Evolutionary conservation across 1,139 yeast genomes (phyloP).

Genomic region (Hanseniaspora uvarum): DNA sequence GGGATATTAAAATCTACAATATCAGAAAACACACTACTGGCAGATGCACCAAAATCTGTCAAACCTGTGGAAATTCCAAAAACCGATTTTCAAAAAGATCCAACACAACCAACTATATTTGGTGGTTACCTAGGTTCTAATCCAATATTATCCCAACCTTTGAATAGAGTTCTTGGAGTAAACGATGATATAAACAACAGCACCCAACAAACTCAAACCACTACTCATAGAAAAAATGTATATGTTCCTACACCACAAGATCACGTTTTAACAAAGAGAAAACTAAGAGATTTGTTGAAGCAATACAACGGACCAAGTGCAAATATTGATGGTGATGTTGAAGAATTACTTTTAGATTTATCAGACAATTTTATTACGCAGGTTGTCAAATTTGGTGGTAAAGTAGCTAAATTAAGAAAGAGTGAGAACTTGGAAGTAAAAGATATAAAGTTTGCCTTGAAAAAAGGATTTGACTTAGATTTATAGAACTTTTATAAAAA

Average conservation of each 20-base stretch:
- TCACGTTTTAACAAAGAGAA: constrained; percentile 77
- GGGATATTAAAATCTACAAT: constrained; percentile 55
- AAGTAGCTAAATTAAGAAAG: constrained; percentile 87
- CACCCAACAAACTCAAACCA: constrained; percentile 36
- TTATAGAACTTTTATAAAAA: neutral
- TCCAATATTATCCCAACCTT: constrained; percentile 34
- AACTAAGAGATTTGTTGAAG: constrained; percentile 73
- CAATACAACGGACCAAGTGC: constrained; percentile 82
- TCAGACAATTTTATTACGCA: constrained; percentile 92
- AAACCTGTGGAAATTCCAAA: constrained; percentile 1
- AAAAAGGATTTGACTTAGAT: constrained; percentile 35
- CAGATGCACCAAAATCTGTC: constrained; percentile 38
- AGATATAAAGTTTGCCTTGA: constrained; percentile 85
- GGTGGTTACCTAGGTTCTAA: constrained; percentile 16
- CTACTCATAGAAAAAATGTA: constrained; percentile 47
- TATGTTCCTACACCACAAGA: constrained; percentile 75
- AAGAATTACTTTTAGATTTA: constrained; percentile 74
- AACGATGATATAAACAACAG: constrained; percentile 62
- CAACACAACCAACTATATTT: constrained; percentile 13
- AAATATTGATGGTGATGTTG: constrained; percentile 92
- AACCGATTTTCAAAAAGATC: constrained; percentile 1
- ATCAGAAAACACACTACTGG: constrained; percentile 65
- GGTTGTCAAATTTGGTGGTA: constrained; percentile 86
- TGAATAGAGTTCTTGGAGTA: constrained; percentile 59
- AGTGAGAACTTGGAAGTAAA: constrained; percentile 78